Percentiles rank a stretch among this genome's conserved stretches.
These are phyloP conservation scores for Geosiphon pyriformis DNA, from an alignment of 192 early-diverging fungal genomes.

Conservation along the genomic window DNA sequence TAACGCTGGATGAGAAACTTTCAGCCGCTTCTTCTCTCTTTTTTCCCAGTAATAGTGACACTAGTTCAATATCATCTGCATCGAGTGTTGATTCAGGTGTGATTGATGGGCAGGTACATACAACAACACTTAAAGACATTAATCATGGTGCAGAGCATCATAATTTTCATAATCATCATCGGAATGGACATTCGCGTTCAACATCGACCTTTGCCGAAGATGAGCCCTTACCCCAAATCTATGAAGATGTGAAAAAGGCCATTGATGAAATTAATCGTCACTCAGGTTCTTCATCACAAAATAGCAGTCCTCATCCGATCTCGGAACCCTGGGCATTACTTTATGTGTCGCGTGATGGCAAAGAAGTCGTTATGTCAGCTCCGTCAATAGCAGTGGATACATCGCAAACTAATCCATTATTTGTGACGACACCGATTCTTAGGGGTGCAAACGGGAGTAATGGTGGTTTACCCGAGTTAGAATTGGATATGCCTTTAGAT, in stretches of 20 bases:
- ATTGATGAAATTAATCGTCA: slow-evolving; percentile 3
- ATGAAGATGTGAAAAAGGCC: slow-evolving; percentile 7
- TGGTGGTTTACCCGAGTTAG: slow-evolving; percentile 23
- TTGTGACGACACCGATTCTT: background rate
- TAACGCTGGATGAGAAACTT: background rate
- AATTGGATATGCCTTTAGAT: slow-evolving; percentile 29
- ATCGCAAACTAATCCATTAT: background rate
- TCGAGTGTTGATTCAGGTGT: background rate
- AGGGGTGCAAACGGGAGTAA: background rate
- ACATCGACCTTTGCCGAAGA: background rate
- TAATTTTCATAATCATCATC: background rate
- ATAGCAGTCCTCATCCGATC: background rate
- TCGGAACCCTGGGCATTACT: slow-evolving; percentile 13
- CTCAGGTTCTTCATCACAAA: background rate
- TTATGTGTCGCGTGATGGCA: slow-evolving; percentile 16
- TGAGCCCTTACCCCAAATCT: slow-evolving; percentile 6
- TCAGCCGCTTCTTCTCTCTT: background rate
- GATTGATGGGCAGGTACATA: background rate
- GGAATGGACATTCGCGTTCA: background rate
- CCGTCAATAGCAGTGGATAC: background rate
- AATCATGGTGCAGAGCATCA: background rate
- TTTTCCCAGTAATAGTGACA: background rate
- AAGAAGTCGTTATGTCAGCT: background rate
- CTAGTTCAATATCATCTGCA: background rate
- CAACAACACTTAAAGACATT: background rate